Evolutionary conservation across 805 yeast genomes (phyloP).

Genomic region (Blastobotrys americana): DNA sequence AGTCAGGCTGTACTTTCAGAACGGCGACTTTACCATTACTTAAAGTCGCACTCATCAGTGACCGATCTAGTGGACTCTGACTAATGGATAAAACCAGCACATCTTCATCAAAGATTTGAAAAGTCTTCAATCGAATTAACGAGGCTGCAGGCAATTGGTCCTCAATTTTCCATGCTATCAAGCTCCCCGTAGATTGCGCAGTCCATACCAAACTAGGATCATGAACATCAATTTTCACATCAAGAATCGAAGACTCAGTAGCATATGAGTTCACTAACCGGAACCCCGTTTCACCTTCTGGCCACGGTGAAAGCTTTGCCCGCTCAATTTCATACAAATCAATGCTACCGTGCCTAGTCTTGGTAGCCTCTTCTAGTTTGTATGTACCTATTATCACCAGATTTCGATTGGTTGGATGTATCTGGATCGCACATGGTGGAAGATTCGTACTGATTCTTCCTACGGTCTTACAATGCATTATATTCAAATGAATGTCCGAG

Average conservation of each 20-base stretch:
- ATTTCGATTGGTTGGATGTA: conserved; percentile 44
- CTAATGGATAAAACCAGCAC: conserved; percentile 58
- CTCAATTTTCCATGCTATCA: conserved; percentile 53
- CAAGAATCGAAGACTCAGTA: conserved; percentile 51
- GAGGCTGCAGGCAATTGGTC: not conserved
- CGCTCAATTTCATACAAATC: conserved; percentile 39
- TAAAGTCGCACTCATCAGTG: conserved; percentile 46
- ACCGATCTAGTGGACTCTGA: conserved; percentile 41
- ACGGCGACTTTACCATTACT: conserved; percentile 59
- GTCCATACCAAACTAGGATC: conserved; percentile 45
- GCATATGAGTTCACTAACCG: conserved; percentile 15
- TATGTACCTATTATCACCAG: conserved; percentile 72
- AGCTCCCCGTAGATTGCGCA: conserved; percentile 76
- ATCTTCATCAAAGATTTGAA: conserved; percentile 43
- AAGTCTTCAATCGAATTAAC: conserved; percentile 27
- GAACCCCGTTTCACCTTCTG: conserved; percentile 18
- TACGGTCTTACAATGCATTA: too few species aligned
- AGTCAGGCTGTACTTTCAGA: conserved; percentile 29
- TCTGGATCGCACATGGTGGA: conserved; percentile 80
- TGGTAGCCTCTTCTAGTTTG: conserved; percentile 50
- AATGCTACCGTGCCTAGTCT: conserved; percentile 56
- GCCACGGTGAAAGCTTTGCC: conserved; percentile 21
- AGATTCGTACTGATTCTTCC: conserved; percentile 33
- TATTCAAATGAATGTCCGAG: too few species aligned
- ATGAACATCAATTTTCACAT: conserved; percentile 59